Evolutionary conservation across 441 rosid genomes (phyloP).

Genomic region (Mallotus japonicus): DNA sequence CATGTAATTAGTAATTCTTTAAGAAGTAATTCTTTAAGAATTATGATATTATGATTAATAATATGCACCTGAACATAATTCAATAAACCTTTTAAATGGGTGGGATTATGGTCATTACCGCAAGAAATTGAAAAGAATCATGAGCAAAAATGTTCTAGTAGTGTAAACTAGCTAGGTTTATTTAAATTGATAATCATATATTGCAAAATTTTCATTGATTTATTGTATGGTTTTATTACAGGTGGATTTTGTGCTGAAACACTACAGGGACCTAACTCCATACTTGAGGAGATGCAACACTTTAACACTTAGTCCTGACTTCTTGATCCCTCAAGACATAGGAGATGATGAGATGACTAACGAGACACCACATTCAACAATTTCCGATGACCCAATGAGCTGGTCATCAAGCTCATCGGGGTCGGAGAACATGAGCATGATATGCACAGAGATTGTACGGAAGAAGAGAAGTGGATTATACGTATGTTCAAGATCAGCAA

Average conservation of each 20-base stretch:
- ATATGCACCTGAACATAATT: no score
- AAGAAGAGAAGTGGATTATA: slow-evolving; percentile 80
- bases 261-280: slow-evolving; percentile 62
- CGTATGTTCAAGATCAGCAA: slow-evolving; percentile 56
- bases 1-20: no score
- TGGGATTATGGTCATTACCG: no score
- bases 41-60: no score
- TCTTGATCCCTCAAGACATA: slow-evolving; percentile 72
- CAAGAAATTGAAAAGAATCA: neutral
- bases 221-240: slow-evolving; percentile 11
- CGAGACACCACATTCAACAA: slow-evolving; percentile 61
- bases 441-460: slow-evolving; percentile 53
- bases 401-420: slow-evolving; percentile 73
- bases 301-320: slow-evolving; percentile 80
- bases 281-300: slow-evolving; percentile 63
- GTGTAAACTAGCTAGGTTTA: neutral
- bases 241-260: slow-evolving; percentile 90
- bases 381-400: slow-evolving; percentile 68
- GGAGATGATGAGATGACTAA: slow-evolving; percentile 59
- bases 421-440: slow-evolving; percentile 44
- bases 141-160: no score
- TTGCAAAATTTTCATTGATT: neutral
- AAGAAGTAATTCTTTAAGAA: no score
- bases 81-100: no score
- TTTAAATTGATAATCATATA: neutral